Conservation (phyloP, 2,329 filamentous ascomycete genomes). For the Fusarium graminum region DNA sequence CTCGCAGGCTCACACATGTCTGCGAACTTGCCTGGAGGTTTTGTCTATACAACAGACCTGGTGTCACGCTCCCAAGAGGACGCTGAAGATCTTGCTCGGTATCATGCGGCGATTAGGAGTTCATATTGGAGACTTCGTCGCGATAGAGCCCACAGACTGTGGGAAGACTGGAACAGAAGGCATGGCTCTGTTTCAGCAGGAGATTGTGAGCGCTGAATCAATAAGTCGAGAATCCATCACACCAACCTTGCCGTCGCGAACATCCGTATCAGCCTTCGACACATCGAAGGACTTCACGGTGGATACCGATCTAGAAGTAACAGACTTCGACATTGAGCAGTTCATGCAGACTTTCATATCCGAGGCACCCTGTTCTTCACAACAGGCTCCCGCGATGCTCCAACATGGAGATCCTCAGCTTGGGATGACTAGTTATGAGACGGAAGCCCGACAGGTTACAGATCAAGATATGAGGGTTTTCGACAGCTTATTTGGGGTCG, state of each 20-base stretch:
- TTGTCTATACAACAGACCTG: constrained; percentile 60
- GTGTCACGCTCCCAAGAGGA: constrained; percentile 26
- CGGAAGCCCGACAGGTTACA: background rate
- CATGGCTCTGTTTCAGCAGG: rapidly evolving
- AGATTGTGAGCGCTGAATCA: rapidly evolving
- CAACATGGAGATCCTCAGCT: no score
- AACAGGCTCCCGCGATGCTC: rapidly evolving
- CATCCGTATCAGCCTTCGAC: rapidly evolving
- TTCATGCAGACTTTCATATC: constrained; percentile 16
- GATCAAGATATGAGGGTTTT: background rate
- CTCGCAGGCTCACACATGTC: constrained; percentile 55
- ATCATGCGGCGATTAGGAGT: constrained; percentile 19
- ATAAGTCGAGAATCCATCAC: rapidly evolving
- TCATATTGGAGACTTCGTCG: background rate
- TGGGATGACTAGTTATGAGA: background rate
- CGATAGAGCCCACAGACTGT: constrained; percentile 1
- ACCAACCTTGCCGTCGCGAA: background rate
- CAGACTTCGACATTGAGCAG: constrained; percentile 11
- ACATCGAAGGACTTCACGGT: background rate
- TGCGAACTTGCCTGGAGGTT: constrained; percentile 59
- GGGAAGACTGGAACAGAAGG: background rate
- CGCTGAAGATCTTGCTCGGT: constrained; percentile 25
- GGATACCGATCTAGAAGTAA: background rate
- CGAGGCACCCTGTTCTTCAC: rapidly evolving
- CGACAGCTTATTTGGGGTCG: constrained; percentile 17